A percentile compares a stretch with the other conserved stretches of the same genome.
Conservation (phyloP, 768 basidiomycete species). For the Leccinellum rugosiceps region DNA sequence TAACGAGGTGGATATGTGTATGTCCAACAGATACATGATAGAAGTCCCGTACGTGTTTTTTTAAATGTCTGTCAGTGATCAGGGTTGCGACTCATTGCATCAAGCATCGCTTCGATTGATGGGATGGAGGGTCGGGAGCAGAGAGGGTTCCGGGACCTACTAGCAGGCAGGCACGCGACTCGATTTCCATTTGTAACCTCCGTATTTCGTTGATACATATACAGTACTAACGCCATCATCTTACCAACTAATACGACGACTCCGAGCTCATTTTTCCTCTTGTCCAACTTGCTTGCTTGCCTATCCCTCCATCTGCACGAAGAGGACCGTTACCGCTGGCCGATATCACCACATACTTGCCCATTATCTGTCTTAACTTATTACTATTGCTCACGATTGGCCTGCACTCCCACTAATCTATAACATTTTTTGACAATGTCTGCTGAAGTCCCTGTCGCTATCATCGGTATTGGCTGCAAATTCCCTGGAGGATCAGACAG, state of each 20-base stretch:
- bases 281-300: neutral
- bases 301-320: neutral
- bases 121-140: neutral
- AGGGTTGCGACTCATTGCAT: neutral
- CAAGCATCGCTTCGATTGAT: constrained; percentile 11
- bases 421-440: constrained; percentile 21
- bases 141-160: neutral
- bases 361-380: neutral
- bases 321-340: neutral
- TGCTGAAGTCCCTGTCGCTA: constrained; percentile 26
- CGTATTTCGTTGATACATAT: constrained; percentile 6
- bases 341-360: neutral
- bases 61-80: neutral
- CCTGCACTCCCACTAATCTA: neutral
- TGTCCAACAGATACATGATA: neutral
- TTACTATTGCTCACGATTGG: neutral
- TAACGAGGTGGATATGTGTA: neutral
- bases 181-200: neutral
- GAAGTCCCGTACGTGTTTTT: neutral
- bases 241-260: too few species aligned
- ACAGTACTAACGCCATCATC: neutral
- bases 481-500: constrained; percentile 33
- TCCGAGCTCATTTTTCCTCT: neutral
- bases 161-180: neutral
- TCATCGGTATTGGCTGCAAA: constrained; percentile 32